Percentiles rank a stretch among this genome's conserved stretches.
phyloP scores from a whole-genome alignment of 1,139 yeast species.

The Pichia sp. region DNA sequence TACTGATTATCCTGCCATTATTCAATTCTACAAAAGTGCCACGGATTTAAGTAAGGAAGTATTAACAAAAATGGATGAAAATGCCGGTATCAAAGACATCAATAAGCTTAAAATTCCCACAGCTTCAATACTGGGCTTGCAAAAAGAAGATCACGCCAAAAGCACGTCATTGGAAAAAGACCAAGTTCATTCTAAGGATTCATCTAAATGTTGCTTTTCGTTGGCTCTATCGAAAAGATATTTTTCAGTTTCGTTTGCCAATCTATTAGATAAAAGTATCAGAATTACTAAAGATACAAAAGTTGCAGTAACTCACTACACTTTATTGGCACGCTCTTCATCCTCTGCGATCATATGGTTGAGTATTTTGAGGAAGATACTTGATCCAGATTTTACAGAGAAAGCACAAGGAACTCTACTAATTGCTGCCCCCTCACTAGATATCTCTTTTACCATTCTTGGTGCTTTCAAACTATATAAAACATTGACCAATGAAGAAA shows the following conservation, averaged over 20 bases:
- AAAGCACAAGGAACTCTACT: conserved; percentile 19
- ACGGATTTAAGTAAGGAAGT: conserved; percentile 10
- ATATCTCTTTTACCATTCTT: conserved; percentile 35
- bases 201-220: conserved; percentile 16
- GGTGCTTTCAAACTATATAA: conserved; percentile 10
- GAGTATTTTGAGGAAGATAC: conserved; percentile 42
- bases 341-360: conserved; percentile 55
- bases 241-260: conserved; percentile 46
- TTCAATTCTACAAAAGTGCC: conserved; percentile 54
- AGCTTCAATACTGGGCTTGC: background rate
- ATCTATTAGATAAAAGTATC: conserved; percentile 61
- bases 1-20: conserved; percentile 37
- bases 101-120: background rate
- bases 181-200: background rate
- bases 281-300: conserved; percentile 31
- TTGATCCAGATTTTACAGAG: conserved; percentile 21
- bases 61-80: background rate
- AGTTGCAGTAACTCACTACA: conserved; percentile 31
- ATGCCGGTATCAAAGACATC: background rate
- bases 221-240: conserved; percentile 16
- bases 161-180: background rate
- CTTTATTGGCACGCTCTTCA: conserved; percentile 47
- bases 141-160: background rate
- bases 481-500: conserved; percentile 1
- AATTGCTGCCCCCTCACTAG: conserved; percentile 45